A percentile compares a stretch with the other conserved stretches of the same genome.
Evolutionary conservation across 768 basidiomycete genomes (phyloP).

Genomic region (Russula sp.): DNA sequence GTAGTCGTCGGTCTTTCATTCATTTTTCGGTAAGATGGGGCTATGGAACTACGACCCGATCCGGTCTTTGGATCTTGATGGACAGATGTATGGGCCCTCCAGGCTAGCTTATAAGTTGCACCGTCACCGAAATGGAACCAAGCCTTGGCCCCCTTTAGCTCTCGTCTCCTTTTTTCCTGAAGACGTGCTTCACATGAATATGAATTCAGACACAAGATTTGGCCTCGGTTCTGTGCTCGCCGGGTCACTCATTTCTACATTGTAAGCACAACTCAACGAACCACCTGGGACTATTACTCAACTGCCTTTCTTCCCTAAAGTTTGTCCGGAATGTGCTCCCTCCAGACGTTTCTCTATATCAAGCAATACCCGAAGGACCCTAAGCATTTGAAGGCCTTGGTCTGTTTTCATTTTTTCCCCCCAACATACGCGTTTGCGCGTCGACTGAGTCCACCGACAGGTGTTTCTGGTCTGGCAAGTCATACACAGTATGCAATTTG

Average conservation of each 20-base stretch:
- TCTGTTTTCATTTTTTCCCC: background rate
- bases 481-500: too few relatives aligned
- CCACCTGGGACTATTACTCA: background rate
- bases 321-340: constrained; percentile 11
- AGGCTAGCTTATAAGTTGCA: background rate
- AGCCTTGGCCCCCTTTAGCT: background rate
- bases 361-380: constrained; percentile 18
- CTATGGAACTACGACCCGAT: background rate
- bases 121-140: background rate
- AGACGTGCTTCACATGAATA: background rate
- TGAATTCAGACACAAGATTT: constrained; percentile 20
- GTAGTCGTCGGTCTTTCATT: background rate
- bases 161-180: background rate
- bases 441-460: background rate
- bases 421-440: background rate
- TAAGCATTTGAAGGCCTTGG: constrained; percentile 15
- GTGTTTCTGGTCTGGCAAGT: constrained; percentile 23
- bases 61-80: background rate
- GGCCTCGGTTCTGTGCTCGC: constrained; percentile 17
- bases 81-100: background rate
- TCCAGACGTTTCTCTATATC: constrained; percentile 20
- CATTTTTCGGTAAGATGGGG: background rate
- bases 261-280: constrained; percentile 4
- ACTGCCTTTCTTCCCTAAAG: constrained; percentile 1
- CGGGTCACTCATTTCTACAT: constrained; percentile 13